These are phyloP conservation scores for Populus pruinosa DNA, from an alignment of 345 rosid species.

Conservation along the genomic window DNA sequence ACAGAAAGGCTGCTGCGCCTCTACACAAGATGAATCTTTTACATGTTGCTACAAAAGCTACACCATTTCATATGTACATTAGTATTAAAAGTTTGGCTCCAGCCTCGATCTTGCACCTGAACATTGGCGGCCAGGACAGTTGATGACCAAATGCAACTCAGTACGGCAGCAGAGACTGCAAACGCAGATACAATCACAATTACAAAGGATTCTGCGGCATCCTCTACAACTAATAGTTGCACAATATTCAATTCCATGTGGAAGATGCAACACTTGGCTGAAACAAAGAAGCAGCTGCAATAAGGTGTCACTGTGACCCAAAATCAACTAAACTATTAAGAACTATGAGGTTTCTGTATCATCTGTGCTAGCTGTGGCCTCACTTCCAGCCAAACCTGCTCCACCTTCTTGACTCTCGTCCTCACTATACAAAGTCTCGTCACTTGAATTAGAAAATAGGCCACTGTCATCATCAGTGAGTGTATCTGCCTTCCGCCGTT, in stretches of 20 bases:
- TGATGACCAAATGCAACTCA: not conserved
- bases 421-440: slow-evolving; percentile 70
- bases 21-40: not conserved
- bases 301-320: not conserved
- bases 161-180: not conserved
- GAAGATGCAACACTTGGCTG: not conserved
- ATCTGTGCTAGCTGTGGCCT: slow-evolving; percentile 62
- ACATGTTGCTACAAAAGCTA: slow-evolving; percentile 4
- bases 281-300: not conserved
- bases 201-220: not conserved
- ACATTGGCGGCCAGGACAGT: not conserved
- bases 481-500: slow-evolving; percentile 47
- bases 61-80: slow-evolving; percentile 21
- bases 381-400: slow-evolving; percentile 33
- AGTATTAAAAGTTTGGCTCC: slow-evolving; percentile 5
- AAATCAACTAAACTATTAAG: not conserved
- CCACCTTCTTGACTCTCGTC: slow-evolving; percentile 51
- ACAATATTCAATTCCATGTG: not conserved
- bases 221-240: not conserved
- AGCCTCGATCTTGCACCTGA: not conserved
- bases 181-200: not conserved
- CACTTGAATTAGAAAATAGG: slow-evolving; percentile 61
- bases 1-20: not conserved
- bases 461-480: slow-evolving; percentile 49
- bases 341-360: slow-evolving; percentile 37